Evolutionary conservation across 441 rosid species (phyloP).

Genomic region (Adansonia grandidieri): DNA sequence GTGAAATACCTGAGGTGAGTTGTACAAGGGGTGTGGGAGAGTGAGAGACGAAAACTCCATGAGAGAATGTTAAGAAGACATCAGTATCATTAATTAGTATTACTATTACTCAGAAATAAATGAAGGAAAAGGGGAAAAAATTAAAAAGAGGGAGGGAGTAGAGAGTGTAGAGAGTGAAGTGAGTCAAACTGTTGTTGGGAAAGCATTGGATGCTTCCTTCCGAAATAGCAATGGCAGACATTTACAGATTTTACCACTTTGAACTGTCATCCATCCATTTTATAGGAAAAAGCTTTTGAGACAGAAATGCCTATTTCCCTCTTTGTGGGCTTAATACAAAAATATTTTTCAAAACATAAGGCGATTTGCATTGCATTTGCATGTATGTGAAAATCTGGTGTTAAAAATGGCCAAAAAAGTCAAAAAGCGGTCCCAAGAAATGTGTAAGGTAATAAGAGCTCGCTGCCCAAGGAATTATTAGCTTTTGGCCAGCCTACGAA

Average conservation of each 20-base stretch:
- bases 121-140: slow-evolving; percentile 6
- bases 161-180: neutral
- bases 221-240: slow-evolving; percentile 11
- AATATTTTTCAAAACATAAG: no score
- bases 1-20: slow-evolving; percentile 51
- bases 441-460: no score
- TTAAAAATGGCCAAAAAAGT: no score
- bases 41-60: slow-evolving; percentile 42
- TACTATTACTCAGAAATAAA: neutral
- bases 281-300: neutral
- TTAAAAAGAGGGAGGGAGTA: neutral
- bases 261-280: no score
- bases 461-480: no score
- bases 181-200: neutral
- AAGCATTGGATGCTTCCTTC: neutral
- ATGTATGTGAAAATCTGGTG: no score
- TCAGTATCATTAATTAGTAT: neutral
- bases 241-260: neutral
- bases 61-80: slow-evolving; percentile 43
- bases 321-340: no score
- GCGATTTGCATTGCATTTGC: no score
- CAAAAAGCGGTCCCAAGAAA: no score
- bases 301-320: slow-evolving; percentile 3
- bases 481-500: no score
- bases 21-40: slow-evolving; percentile 44